Conservation (phyloP, 371 early-diverging fungal genomes). For the Mucor ambiguus region DNA sequence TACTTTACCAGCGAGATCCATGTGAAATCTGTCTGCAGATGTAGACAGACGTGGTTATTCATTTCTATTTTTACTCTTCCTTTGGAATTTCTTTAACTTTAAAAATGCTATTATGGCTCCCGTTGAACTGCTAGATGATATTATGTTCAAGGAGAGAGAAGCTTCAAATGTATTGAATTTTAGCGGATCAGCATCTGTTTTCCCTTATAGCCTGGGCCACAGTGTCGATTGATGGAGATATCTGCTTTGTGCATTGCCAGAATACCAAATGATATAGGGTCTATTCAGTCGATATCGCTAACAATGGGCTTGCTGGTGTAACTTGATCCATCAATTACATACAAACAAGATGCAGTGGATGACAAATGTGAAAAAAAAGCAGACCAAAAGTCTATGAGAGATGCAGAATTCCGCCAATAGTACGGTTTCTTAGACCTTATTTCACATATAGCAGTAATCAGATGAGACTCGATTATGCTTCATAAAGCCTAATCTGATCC, state of each 20-base stretch:
- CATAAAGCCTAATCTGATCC: slow-evolving; percentile 41
- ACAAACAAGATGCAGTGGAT: background rate
- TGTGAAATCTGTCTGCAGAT: background rate
- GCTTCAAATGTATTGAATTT: background rate
- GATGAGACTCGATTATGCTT: slow-evolving; percentile 26
- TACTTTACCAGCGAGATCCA: background rate
- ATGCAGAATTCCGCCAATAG: no score
- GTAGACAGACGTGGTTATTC: background rate
- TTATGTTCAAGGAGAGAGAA: background rate
- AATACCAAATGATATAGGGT: background rate
- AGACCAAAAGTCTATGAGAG: background rate
- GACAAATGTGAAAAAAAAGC: background rate
- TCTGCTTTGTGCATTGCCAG: background rate
- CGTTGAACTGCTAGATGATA: background rate
- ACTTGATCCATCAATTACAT: background rate
- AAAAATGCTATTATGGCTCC: background rate
- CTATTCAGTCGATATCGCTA: background rate
- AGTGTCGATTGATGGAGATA: no score
- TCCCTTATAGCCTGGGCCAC: background rate
- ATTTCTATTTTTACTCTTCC: background rate
- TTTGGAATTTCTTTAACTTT: background rate
- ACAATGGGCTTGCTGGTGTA: background rate
- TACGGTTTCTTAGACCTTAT: slow-evolving; percentile 44
- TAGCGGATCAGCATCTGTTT: background rate
- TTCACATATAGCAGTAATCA: slow-evolving; percentile 25